Evolutionary conservation across 768 basidiomycete species (phyloP), one percentile per base, ranked within the genome.

Genomic region (Pulveroboletus sp.): DNA sequence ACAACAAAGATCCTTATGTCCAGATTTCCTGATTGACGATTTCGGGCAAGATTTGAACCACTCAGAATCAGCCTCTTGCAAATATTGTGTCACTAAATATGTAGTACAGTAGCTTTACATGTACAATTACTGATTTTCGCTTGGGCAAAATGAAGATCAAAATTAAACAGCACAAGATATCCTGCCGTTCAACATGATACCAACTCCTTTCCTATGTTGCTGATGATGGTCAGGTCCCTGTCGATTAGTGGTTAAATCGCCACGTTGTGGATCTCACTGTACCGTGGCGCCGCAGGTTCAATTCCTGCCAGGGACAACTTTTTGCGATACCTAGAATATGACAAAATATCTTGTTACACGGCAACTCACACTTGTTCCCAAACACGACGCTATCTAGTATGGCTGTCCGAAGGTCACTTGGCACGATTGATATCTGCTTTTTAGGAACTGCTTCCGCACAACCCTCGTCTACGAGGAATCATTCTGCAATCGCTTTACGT

Each of bases 361-460:
- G n/a, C n/a, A n/a, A n/a, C n/a, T n/a, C n/a, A n/a, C n/a, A n/a
- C n/a, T n/a, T n/a, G n/a, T n/a, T n/a, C n/a, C n/a, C n/a, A n/a
- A n/a, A n/a, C n/a, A n/a, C n/a, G n/a, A n/a, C n/a, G n/a, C n/a
- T 23, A 7, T 38, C 34, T 7, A 50, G 13, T 48, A 63, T 63
- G 63, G 20, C 48, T 37, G 7, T 40, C 4, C 67, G 60, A 37
- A 59, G 27, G 32, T 49, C 48, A 2, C 45, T 69, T 23, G 65
- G 64, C 19, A 44, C 76, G 0, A 47, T 88, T 2, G 79, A 76
- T 42, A 65, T 90, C 37, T 88, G 84, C 7, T 90, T 91, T 63
- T 75, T 91, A 20, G 89, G 89, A 19, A 91, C 87, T 1, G 86
- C 86, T 14, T 89, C 89, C 17, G 87, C 88, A 3, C 82, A 85